Percentiles rank a stretch among this genome's conserved stretches.
Evolutionary conservation across 345 rosid genomes (phyloP).

Genomic region (Capsella bursapastoris): DNA sequence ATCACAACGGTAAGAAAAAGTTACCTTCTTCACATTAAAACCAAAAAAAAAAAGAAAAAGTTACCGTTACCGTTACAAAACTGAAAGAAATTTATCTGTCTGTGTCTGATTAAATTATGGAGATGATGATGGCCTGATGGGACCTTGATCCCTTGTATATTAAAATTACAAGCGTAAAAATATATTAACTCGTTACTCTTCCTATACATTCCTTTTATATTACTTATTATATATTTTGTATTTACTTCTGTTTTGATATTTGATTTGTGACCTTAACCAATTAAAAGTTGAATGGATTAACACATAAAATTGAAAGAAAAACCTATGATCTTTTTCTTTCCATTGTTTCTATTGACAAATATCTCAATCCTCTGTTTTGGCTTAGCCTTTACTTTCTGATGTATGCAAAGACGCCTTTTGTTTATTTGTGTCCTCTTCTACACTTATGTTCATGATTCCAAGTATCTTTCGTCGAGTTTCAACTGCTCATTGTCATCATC

Average conservation of each 20-base stretch:
- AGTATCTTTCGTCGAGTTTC: constrained; percentile 27
- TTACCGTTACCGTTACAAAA: too few species aligned
- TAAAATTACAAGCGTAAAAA: not conserved
- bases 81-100: too few species aligned
- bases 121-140: too few species aligned
- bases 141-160: not conserved
- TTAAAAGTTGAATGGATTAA: constrained; percentile 22
- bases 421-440: not conserved
- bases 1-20: too few species aligned
- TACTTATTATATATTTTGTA: constrained; percentile 6
- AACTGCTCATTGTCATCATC: constrained; percentile 25
- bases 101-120: too few species aligned
- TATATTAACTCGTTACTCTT: not conserved
- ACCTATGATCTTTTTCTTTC: constrained; percentile 22
- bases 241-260: constrained; percentile 13
- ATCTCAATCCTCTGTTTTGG: constrained; percentile 35
- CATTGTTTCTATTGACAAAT: constrained; percentile 35
- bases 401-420: constrained; percentile 2
- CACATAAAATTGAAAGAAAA: constrained; percentile 22
- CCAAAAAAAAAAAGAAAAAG: too few species aligned
- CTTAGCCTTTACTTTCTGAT: constrained; percentile 31
- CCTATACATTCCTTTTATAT: constrained; percentile 16
- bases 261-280: constrained; percentile 20
- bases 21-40: too few species aligned
- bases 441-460: constrained; percentile 22